Base-by-base conservation (phyloP, 148 eudicot species). In the Mesembryanthemum crystallinum region DNA sequence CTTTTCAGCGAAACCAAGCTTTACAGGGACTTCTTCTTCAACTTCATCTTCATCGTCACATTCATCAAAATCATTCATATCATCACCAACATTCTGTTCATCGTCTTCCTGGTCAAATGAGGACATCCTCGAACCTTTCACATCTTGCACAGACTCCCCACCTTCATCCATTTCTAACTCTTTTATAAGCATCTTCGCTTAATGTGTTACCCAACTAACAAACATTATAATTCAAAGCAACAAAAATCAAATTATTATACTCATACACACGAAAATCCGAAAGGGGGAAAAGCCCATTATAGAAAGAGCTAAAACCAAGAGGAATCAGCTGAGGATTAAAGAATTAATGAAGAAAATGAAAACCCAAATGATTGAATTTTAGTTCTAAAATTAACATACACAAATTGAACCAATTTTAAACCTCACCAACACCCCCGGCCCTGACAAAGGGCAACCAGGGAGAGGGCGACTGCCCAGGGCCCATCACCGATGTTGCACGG, bases 1-100 rank as follows among this genome's bases (percentile, higher is more conserved):
- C 82, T 88, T 85, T 55, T 89, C 91, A 2, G 81, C 76, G 73
- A 94, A 88, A n/a, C 98, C 98, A 51, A 92, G 81, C 0, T 75
- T 81, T 64, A 87, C 86, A 35, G 80, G 82, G 4, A 73, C 80
- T 61, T 77, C 51, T 0, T 85, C 88, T 21, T 85, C 93, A 20
- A 86, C 86, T 6, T 87, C 92, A 4, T 87, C 83, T 0, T 87
- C 89, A 43, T 87, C 86, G 10, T 88, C 90, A 0, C 47, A 85
- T 5, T 88, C 98, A 1, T 82, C 82, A 15, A 66, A 79, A 25
- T 69, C 81, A 29, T 73, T 55, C 24, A 67, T 39, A 20, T 43
- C 71, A 73, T 72, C 75, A 24, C 55, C 82, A 32, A 39, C 30
- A 18, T 43, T 77, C 39, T 74, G 83, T 37, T 70, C 83, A 30